Evolutionary conservation across 352 stramenopile species (phyloP).

Genomic region (Globisporangium acanthophoron): DNA sequence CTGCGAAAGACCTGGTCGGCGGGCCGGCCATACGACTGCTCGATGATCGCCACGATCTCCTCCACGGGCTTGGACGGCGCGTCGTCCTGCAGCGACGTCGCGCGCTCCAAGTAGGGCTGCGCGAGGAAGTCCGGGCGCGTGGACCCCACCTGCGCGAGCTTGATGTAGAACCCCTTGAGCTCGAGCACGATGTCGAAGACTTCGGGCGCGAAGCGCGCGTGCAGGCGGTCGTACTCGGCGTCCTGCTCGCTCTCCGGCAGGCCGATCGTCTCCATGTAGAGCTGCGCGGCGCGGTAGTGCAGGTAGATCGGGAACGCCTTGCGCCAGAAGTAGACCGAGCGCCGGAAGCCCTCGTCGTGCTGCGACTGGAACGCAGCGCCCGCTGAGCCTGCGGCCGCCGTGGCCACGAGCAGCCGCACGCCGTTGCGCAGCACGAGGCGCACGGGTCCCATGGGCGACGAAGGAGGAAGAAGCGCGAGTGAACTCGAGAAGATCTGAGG

Average conservation of each 20-base stretch:
- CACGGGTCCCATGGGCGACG: conserved; percentile 7
- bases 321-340: conserved; percentile 83
- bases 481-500: background rate
- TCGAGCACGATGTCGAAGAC: conserved; percentile 80
- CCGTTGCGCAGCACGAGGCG: conserved; percentile 49
- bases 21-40: conserved; percentile 59
- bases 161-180: conserved; percentile 88
- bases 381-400: conserved; percentile 33
- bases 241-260: conserved; percentile 52
- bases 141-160: conserved; percentile 76
- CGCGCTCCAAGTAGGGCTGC: conserved; percentile 72
- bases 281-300: conserved; percentile 70
- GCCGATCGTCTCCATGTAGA: conserved; percentile 59
- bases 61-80: conserved; percentile 66
- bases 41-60: conserved; percentile 74
- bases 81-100: conserved; percentile 73
- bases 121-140: conserved; percentile 78
- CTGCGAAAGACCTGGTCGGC: conserved; percentile 43
- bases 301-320: conserved; percentile 86
- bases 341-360: conserved; percentile 72
- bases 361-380: conserved; percentile 56
- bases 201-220: conserved; percentile 68
- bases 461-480: background rate
- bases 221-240: conserved; percentile 63
- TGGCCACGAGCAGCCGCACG: conserved; percentile 49